Evolutionary conservation across 202 grass and related monocot species (phyloP).

Genomic region (Dendrocalamus latiflorus): DNA sequence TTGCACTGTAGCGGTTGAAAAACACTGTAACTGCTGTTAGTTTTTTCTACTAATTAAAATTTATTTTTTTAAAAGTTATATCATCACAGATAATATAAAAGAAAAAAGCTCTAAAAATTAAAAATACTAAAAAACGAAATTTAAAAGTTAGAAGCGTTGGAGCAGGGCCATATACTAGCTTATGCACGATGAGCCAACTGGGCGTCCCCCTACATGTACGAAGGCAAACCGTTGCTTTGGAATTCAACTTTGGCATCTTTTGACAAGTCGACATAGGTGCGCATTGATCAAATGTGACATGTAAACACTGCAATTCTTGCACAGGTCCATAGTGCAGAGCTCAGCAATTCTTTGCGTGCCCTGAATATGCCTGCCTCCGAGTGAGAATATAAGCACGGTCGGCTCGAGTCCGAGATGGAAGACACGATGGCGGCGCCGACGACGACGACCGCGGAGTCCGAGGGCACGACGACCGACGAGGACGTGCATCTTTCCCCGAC

Average conservation of each 20-base stretch:
- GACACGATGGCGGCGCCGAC: background rate
- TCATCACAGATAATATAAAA: too few species aligned
- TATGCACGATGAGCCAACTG: too few species aligned
- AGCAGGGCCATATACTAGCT: too few species aligned
- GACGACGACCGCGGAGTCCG: conserved; percentile 11
- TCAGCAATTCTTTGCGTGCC: background rate
- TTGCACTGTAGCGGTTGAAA: too few species aligned
- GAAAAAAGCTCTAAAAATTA: too few species aligned
- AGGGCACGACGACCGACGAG: conserved; percentile 34
- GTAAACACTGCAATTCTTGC: background rate
- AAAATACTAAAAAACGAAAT: too few species aligned
- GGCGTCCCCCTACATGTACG: too few species aligned
- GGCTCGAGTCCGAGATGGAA: background rate
- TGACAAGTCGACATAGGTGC: background rate
- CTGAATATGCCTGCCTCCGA: background rate
- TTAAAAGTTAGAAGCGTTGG: too few species aligned
- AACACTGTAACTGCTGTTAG: too few species aligned
- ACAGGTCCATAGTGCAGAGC: background rate
- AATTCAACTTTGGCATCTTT: background rate
- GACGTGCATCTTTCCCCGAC: conserved; percentile 47
- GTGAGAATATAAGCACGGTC: background rate
- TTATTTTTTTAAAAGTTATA: too few species aligned
- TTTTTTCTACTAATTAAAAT: too few species aligned
- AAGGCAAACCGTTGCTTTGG: background rate
- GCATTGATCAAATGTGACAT: background rate